Conservation (phyloP, 2,329 filamentous ascomycete species). For the Pestalotiopsis fici region DNA sequence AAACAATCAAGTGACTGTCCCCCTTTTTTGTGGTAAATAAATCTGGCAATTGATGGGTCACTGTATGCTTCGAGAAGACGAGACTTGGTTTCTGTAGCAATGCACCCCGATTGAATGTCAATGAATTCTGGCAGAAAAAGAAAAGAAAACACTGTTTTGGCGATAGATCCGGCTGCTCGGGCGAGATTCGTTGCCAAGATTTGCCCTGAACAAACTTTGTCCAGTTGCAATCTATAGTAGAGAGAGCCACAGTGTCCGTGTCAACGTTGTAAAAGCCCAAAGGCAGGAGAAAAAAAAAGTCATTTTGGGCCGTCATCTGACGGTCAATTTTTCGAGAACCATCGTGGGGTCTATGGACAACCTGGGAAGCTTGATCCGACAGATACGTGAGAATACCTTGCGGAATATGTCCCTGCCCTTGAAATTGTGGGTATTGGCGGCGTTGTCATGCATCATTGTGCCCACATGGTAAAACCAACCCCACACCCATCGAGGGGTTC, state of each 20-base stretch:
- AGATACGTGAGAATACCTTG: background rate
- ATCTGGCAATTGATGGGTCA: background rate
- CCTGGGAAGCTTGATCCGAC: conserved; percentile 3
- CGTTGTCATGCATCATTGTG: conserved; percentile 8
- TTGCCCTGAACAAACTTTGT: background rate
- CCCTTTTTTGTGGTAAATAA: background rate
- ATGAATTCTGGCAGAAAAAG: too few species aligned
- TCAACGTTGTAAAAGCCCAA: background rate
- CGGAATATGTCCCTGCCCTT: background rate
- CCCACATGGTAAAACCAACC: background rate
- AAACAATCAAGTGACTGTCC: background rate
- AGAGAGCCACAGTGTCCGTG: background rate
- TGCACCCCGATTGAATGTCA: too few species aligned
- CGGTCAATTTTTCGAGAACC: background rate
- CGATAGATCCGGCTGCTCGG: background rate
- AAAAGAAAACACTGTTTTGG: background rate
- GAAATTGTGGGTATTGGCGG: conserved; percentile 5
- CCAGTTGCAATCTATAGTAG: background rate
- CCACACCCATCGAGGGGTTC: background rate
- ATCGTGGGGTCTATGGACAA: conserved; percentile 4
- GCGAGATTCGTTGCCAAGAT: background rate
- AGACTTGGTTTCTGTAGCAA: background rate
- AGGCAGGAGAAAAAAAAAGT: background rate
- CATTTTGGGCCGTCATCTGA: conserved; percentile 2
- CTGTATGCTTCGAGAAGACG: background rate